Base-by-base conservation (phyloP, 345 rosid genomes). In the Excoecaria agallocha region DNA sequence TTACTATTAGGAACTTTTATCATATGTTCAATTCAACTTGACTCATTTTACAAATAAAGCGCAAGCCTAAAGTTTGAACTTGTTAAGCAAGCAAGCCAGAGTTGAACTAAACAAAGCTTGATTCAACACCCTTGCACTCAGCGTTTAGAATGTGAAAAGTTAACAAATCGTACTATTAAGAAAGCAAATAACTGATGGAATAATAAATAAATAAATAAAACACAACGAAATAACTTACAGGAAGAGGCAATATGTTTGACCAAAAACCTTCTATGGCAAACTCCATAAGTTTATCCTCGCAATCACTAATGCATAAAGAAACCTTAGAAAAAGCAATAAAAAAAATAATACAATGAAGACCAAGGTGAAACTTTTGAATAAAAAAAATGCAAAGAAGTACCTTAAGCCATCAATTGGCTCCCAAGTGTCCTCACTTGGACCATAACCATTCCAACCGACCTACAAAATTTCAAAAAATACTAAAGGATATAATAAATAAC, bases 221-320 rank as follows among this genome's bases (percentile, higher is more conserved):
- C 3, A 9, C n/a, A 20, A 3, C 12, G 6, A 55, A 52, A 50
- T 17, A 3, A 82, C 85, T 79, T 51, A 81, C 83, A 5, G 80
- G 86, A 72, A 85, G 83, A 45, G 88, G 86, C 75, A 83, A 79
- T 4, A 79, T 67, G n/a, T 82, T 81, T n/a, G 74, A 79, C 0
- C 51, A 62, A 25, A 70, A 77, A 19, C 86, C 83, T 67, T 67
- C 74, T 30, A 68, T 75, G 17, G 81, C 86, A 39, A 81, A 83
- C 16, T 79, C 82, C 50, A 79, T 77, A 13, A 85, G 16, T 50
- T 72, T 81, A 2, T 81, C 82, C 52, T 39, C 39, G 69, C 85
- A 85, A 38, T 73, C 52, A 10, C 82, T 81, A 75, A 58, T 55
- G 20, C n/a, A 71, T 50, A 51, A 10, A 71, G 24, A 55, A 55